Conservation (phyloP, 495 filamentous ascomycete genomes). For the Aspergillus indologenus region DNA sequence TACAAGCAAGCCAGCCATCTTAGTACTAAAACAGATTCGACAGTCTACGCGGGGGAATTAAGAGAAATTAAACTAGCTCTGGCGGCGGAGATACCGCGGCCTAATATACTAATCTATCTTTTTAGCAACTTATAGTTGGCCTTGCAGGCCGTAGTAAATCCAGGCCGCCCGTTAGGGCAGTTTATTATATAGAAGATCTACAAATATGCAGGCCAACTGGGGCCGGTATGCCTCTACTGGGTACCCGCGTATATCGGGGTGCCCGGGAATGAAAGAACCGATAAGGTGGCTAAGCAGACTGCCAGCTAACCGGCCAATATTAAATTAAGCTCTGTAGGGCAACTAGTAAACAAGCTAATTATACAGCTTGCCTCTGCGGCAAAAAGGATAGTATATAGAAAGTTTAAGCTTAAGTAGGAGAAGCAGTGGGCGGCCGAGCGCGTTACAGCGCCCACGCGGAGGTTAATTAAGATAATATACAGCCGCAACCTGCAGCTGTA, state of each 20-base stretch:
- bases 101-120: background rate
- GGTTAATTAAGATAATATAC: constrained; percentile 7
- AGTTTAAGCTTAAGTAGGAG: background rate
- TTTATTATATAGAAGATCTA: constrained; percentile 7
- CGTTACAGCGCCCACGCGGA: constrained; percentile 7
- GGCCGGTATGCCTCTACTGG: background rate
- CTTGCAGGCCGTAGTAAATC: background rate
- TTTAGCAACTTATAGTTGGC: background rate
- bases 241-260: constrained; percentile 9
- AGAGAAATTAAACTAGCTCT: background rate
- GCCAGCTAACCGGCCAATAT: background rate
- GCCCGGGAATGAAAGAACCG: constrained; percentile 4
- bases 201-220: background rate
- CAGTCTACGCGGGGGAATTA: background rate
- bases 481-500: constrained; percentile 10
- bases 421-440: background rate
- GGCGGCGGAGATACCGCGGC: background rate
- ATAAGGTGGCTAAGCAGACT: constrained; percentile 1
- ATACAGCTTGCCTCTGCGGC: too few species aligned
- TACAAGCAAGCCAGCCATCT: background rate
- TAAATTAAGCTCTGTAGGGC: background rate
- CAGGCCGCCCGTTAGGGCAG: constrained; percentile 9
- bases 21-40: background rate
- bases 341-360: background rate
- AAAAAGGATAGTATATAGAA: background rate